Base-by-base conservation (phyloP, 2,329 filamentous ascomycete species). In the Diaporthe sp. region DNA sequence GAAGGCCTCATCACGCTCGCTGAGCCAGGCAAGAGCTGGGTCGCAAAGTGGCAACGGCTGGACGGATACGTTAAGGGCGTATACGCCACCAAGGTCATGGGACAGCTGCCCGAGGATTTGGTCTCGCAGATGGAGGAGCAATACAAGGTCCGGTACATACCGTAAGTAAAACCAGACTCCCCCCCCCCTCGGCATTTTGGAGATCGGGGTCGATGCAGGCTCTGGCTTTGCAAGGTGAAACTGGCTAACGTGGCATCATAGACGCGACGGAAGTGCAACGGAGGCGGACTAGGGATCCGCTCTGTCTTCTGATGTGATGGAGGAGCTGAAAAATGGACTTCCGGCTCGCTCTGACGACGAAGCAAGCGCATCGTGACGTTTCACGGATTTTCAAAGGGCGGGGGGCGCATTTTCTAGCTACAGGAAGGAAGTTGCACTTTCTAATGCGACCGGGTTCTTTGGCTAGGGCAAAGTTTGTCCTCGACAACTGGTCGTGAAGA, bases 1-100 rank as follows among this genome's bases (percentile, higher is more conserved):
- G 97, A 99, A 83, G 97, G 97, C 63, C 86, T 98, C 77, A 94
- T 98, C 82, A 92, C 94, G 53, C 89, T 98, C 50, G 91, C 93
- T 63, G 93, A 98, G 82, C 96, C 96, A n/a, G 86, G 86, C 56
- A 90, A 88, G 78, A 97, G 94, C 80, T 99, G 97, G 97, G 94
- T 98, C 65, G 96, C 96, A n/a, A 94, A 94, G 82, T 98, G 96
- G 93, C 95, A 98, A 88, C 91, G 97, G 12, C 86, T 99, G 75
- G 94, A 98, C 82, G 91, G 91, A 72, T 98, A 97, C 83, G 93
- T 97, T 70, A 90, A 92, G 22, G 97, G 97, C 71, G 92, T 97
- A 73, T 99, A 99, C 85, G 97, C 97, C 25, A 94, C 95, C 72
- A 98, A 98, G 86, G 97, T 99, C 32, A 95, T 94, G 42, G 97